Conservation (phyloP, 345 rosid genomes). For the Camelina laxa region DNA sequence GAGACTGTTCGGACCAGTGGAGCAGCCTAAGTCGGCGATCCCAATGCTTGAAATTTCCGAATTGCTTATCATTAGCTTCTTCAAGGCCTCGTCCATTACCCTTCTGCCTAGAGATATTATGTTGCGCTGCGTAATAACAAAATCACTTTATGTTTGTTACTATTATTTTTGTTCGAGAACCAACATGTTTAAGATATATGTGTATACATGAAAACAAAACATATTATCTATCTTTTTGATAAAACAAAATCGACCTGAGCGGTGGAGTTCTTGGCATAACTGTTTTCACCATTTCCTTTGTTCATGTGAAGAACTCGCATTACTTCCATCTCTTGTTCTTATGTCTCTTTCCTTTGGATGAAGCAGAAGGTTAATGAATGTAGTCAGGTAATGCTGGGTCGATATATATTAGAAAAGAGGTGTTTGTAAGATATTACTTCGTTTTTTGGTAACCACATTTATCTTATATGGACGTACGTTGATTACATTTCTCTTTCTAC, state of each 20-base stretch:
- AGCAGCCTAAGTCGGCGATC: conserved; percentile 85
- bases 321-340: conserved; percentile 49
- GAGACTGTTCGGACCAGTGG: conserved; percentile 74
- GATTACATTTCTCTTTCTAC: conserved; percentile 3
- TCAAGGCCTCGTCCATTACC: conserved; percentile 57
- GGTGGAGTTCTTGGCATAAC: conserved; percentile 71
- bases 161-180: conserved; percentile 5
- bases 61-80: conserved; percentile 40
- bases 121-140: conserved; percentile 49
- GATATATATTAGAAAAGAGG: conserved; percentile 37
- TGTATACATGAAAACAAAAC: background rate
- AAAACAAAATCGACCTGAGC: conserved; percentile 54
- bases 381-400: conserved; percentile 30
- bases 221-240: background rate
- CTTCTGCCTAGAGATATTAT: conserved; percentile 56
- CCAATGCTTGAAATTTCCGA: conserved; percentile 50
- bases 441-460: conserved; percentile 21
- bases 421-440: too few species aligned
- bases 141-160: background rate
- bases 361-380: conserved; percentile 35
- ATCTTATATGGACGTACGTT: conserved; percentile 22
- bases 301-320: conserved; percentile 68
- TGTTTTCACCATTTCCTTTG: conserved; percentile 74
- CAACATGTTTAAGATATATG: background rate
- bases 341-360: conserved; percentile 5